Evolutionary conservation across 2,329 filamentous ascomycete genomes (phyloP).

Genomic region (Arthrinium phaeospermum): DNA sequence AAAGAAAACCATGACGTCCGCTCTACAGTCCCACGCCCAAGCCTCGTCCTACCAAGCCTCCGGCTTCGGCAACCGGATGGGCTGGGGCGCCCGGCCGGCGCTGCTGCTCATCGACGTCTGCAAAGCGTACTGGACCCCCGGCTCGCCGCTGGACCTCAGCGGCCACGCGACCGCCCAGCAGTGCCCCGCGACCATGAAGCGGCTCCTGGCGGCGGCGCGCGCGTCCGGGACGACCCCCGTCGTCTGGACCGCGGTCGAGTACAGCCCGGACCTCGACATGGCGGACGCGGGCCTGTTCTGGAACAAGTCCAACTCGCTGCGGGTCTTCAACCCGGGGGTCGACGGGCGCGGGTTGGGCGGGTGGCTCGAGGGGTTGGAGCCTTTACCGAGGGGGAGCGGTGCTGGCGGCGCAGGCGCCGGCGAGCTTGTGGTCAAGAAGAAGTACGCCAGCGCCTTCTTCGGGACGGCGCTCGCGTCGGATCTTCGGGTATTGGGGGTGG

Average conservation of each 20-base stretch:
- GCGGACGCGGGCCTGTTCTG: conserved; percentile 51
- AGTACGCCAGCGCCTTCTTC: conserved; percentile 51
- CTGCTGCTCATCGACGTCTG: conserved; percentile 54
- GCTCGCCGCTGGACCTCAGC: conserved; percentile 48
- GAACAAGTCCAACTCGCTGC: conserved; percentile 47
- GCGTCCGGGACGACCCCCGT: conserved; percentile 43
- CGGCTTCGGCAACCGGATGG: conserved; percentile 48
- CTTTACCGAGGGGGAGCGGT: conserved; percentile 27
- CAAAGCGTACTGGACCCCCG: conserved; percentile 50
- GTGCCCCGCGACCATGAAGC: conserved; percentile 45
- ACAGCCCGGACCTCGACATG: conserved; percentile 47
- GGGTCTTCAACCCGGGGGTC: conserved; percentile 45
- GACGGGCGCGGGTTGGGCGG: conserved; percentile 45
- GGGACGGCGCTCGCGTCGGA: conserved; percentile 49
- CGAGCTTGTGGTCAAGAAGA: conserved; percentile 48
- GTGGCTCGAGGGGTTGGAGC: conserved; percentile 46
- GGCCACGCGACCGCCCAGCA: conserved; percentile 42
- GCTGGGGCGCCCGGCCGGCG: conserved; percentile 49
- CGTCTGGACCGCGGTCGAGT: conserved; percentile 51
- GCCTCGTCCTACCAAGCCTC: conserved; percentile 36
- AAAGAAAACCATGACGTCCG: conserved; percentile 10
- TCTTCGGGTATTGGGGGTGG: conserved; percentile 44
- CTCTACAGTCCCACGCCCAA: conserved; percentile 18
- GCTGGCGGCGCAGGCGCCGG: conserved; percentile 18
- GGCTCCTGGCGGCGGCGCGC: conserved; percentile 47